Conservation (phyloP, 148 eudicot genomes). For the Polygonum aviculare region DNA sequence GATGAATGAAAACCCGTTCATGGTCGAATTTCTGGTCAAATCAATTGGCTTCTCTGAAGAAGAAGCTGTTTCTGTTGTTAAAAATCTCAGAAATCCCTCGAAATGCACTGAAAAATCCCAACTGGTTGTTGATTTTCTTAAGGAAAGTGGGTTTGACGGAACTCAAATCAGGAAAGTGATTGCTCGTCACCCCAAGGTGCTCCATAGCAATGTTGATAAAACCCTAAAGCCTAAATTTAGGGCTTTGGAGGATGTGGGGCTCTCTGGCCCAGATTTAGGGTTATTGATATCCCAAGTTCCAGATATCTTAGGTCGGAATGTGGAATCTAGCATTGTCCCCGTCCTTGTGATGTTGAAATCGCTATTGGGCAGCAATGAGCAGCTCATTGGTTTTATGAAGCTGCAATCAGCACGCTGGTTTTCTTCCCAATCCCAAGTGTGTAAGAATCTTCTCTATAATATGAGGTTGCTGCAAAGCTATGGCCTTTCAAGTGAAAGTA, state of each 20-base stretch:
- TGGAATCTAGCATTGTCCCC: conserved; percentile 10
- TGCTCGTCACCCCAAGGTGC: neutral
- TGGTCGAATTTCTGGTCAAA: conserved; percentile 16
- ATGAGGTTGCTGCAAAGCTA: neutral
- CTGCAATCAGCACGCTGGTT: neutral
- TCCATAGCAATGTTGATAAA: conserved; percentile 13
- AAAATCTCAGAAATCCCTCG: conserved; percentile 8
- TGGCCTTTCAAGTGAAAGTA: neutral
- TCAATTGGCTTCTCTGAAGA: conserved; percentile 24
- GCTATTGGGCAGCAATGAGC: neutral
- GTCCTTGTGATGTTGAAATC: neutral
- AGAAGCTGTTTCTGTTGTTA: conserved; percentile 16
- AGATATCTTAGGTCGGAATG: neutral
- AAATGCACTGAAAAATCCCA: conserved; percentile 11
- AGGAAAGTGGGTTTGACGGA: conserved; percentile 18
- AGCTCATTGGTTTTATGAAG: neutral
- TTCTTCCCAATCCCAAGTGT: too few species aligned
- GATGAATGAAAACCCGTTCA: neutral
- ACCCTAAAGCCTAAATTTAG: conserved; percentile 27
- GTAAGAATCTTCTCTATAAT: neutral
- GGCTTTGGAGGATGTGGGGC: conserved; percentile 14
- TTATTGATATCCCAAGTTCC: neutral
- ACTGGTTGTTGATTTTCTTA: conserved; percentile 15
- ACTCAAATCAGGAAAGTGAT: conserved; percentile 16
- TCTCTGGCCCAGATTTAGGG: conserved; percentile 8